These are phyloP conservation scores for Globisporangium uncinulatum DNA, from an alignment of 352 stramenopile genomes.

Conservation along the genomic window DNA sequence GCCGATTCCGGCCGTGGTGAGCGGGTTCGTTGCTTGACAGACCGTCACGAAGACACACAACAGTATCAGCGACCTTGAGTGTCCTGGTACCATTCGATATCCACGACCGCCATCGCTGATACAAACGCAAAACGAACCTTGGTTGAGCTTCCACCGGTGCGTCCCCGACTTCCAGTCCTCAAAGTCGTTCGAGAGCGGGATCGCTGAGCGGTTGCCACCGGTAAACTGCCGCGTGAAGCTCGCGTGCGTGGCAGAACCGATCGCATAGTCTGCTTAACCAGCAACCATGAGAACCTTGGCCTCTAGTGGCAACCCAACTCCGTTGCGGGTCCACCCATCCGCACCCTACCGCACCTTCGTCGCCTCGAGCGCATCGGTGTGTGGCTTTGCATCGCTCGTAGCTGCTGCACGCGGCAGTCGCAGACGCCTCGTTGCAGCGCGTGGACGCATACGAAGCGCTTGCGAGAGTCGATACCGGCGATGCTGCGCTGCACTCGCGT, in stretches of 20 bases:
- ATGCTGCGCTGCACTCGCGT: background rate
- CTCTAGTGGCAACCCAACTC: background rate
- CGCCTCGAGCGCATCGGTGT: slow-evolving; percentile 87
- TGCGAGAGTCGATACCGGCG: slow-evolving; percentile 14
- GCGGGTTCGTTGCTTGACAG: slow-evolving; percentile 1
- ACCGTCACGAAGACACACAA: background rate
- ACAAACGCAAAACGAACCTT: slow-evolving; percentile 1
- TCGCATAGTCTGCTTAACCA: slow-evolving; percentile 68
- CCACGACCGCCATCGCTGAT: background rate
- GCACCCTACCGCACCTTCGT: slow-evolving; percentile 43
- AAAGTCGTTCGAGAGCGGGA: slow-evolving; percentile 91
- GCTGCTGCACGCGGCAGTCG: slow-evolving; percentile 27
- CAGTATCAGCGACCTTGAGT: background rate
- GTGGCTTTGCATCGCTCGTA: slow-evolving; percentile 96
- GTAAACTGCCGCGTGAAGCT: slow-evolving; percentile 86
- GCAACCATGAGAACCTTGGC: too few relatives aligned
- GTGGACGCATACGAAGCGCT: slow-evolving; percentile 51
- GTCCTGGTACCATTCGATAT: background rate
- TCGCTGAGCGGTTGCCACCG: slow-evolving; percentile 56
- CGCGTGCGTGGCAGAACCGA: slow-evolving; percentile 43
- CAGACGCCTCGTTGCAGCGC: slow-evolving; percentile 51
- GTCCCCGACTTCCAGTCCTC: slow-evolving; percentile 94
- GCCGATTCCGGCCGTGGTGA: slow-evolving; percentile 23
- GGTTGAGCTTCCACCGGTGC: slow-evolving; percentile 49
- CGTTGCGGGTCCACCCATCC: too few relatives aligned